Percentiles rank a stretch among this genome's conserved stretches.
Evolutionary conservation across 768 basidiomycete species (phyloP).

Genomic region (Lactarius hatsudake): DNA sequence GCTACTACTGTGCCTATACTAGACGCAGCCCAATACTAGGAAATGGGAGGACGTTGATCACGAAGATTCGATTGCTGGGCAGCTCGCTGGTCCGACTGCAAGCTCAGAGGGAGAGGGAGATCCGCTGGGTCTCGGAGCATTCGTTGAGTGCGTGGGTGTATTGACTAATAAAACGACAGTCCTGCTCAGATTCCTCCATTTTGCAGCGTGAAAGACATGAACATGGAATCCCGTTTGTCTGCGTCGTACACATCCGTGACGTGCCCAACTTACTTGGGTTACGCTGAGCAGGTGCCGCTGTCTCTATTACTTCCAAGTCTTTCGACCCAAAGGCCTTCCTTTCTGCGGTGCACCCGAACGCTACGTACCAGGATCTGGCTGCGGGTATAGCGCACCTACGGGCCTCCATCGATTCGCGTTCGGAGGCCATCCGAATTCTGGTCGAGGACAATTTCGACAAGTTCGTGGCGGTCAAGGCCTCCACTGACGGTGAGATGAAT

Average conservation of each 20-base stretch:
- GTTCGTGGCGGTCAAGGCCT: conserved; percentile 95
- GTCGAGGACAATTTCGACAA: conserved; percentile 98
- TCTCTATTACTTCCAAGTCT: conserved; percentile 86
- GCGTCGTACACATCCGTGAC: neutral
- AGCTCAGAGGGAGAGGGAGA: conserved; percentile 59
- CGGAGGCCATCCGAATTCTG: conserved; percentile 89
- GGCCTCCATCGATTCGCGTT: conserved; percentile 82
- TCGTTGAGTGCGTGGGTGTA: conserved; percentile 50
- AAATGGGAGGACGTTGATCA: conserved; percentile 91
- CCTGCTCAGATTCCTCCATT: conserved; percentile 6
- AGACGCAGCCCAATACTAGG: conserved; percentile 39
- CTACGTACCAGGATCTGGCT: conserved; percentile 88
- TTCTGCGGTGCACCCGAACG: conserved; percentile 88
- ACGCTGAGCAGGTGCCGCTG: conserved; percentile 59
- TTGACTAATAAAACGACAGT: neutral
- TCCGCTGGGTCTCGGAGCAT: conserved; percentile 72
- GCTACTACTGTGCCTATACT: neutral
- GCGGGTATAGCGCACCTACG: conserved; percentile 72
- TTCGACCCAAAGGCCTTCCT: conserved; percentile 96
- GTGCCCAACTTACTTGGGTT: conserved; percentile 18
- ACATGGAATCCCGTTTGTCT: conserved; percentile 72
- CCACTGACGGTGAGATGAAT: conserved; percentile 73
- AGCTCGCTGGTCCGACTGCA: conserved; percentile 54
- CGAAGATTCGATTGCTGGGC: conserved; percentile 74
- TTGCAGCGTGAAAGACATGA: conserved; percentile 60